A percentile compares a stretch with the other conserved stretches of the same genome.
Evolutionary conservation across 176 grass and related monocot genomes (phyloP).

Genomic region (Oryza meyeriana): DNA sequence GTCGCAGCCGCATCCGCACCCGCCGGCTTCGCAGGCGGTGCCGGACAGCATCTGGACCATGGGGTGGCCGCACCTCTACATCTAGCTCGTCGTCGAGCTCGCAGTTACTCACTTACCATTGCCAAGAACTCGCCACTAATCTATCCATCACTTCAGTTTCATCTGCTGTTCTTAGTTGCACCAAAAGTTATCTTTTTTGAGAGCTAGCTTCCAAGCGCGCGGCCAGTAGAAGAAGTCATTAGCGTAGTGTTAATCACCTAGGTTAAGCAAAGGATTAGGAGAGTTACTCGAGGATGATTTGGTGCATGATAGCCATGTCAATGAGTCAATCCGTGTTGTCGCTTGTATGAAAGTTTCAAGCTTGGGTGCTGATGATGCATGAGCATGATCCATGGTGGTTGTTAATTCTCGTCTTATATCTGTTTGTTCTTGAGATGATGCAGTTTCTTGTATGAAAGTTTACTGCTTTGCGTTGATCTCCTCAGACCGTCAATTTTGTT

Average conservation of each 20-base stretch:
- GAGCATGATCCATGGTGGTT: not conserved
- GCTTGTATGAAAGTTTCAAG: not conserved
- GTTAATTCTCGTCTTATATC: not conserved
- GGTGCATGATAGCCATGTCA: not conserved
- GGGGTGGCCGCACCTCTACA: conserved; percentile 59
- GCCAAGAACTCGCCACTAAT: not conserved
- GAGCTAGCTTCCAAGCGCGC: not conserved
- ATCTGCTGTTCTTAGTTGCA: not conserved
- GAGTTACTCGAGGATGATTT: not conserved
- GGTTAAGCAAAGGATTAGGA: not conserved
- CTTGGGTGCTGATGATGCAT: not conserved
- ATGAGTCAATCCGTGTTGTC: not conserved
- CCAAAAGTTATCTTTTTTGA: not conserved
- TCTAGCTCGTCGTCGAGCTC: not conserved
- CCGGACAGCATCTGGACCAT: conserved; percentile 41
- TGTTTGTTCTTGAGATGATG: not conserved
- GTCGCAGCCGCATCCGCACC: not conserved
- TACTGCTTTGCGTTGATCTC: not conserved
- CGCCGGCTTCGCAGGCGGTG: conserved; percentile 25
- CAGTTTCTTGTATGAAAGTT: not conserved
- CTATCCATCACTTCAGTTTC: not conserved
- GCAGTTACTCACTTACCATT: not conserved
- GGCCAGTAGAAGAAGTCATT: not conserved
- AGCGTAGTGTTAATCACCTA: not conserved
- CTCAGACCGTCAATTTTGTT: not conserved